Base-by-base conservation (phyloP, 257 asterid species). In the Solanum ossicruentum region DNA sequence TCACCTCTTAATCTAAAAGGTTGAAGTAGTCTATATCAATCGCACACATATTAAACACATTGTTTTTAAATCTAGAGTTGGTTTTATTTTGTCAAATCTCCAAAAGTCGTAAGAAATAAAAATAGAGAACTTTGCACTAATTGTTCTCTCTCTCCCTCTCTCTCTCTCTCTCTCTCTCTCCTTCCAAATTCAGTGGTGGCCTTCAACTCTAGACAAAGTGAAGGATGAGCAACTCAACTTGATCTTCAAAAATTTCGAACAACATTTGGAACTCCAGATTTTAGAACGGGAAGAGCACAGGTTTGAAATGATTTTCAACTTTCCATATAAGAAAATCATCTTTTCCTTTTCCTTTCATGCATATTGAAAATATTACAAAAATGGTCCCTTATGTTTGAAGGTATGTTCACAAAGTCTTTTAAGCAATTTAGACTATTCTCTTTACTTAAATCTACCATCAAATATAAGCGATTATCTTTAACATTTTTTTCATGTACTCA, bases 221-320 rank as follows among this genome's bases (percentile, higher is more conserved):
- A 91, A 91, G 21, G 90, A 85, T 43, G 95, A 89, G 69, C 89
- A 89, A 66, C 73, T 96, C 52, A 83, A 88, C 54, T 83, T 67
- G 52, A 92, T 94, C 0, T 93, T 93, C 82, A 88, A 90, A 87
- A 92, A 92, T 79, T 94, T 94, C 60, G 91, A 89, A 84, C 91
- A 92, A 58, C 91, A 92, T 83, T 78, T 91, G 91, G 98, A 96
- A 93, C 96, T 96, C 86, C 90, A 90, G 17, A 90, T 96, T 86
- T 93, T 93, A 18, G 89, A 85, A n/a, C 90, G 86, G 84, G 93
- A 90, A 81, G 95, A 93, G 78, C 82, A 55, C 84, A 94, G 98
- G 98, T 94, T 70, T 10, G 12, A 0, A 65, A 8, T 2, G 8
- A 12, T 65, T 26, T 26, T 65, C 16, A 23, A 26, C 3, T 12